A percentile compares a stretch with the other conserved stretches of the same genome.
These are phyloP conservation scores for Penicillium herquei DNA, from an alignment of 495 filamentous ascomycete species.

Conservation along the genomic window DNA sequence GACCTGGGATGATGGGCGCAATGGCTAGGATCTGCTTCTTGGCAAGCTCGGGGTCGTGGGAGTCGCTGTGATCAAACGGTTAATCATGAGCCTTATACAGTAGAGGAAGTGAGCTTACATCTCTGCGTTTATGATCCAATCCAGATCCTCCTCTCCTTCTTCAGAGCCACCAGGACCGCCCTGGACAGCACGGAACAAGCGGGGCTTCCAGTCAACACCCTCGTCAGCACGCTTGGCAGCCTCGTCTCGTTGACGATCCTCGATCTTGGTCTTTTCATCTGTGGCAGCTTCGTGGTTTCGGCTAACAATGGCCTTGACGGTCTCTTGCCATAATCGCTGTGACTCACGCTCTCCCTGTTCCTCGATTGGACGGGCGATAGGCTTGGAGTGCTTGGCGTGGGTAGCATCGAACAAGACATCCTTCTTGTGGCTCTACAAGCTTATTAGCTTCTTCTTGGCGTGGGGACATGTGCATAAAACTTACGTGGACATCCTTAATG, in stretches of 20 bases:
- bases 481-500: constrained; percentile 77
- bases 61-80: constrained; percentile 52
- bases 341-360: constrained; percentile 93
- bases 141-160: constrained; percentile 83
- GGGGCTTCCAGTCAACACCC: constrained; percentile 85
- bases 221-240: constrained; percentile 77
- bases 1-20: constrained; percentile 79
- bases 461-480: constrained; percentile 16
- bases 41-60: constrained; percentile 67
- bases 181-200: constrained; percentile 73
- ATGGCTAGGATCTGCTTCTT: constrained; percentile 82
- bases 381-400: constrained; percentile 70
- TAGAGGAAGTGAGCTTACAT: constrained; percentile 56
- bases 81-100: neutral
- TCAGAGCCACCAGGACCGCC: constrained; percentile 70
- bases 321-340: constrained; percentile 79
- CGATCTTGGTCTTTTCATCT: constrained; percentile 91
- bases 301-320: constrained; percentile 74
- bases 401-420: constrained; percentile 87
- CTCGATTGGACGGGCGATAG: constrained; percentile 69
- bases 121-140: constrained; percentile 90
- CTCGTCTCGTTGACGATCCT: constrained; percentile 87
- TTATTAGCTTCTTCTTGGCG: constrained; percentile 8
- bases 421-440: constrained; percentile 73
- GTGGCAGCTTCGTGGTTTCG: constrained; percentile 88